Evolutionary conservation across 768 basidiomycete genomes (phyloP), one percentile per base, ranked within the genome.

Genomic region (Glaciozyma antarctica): DNA sequence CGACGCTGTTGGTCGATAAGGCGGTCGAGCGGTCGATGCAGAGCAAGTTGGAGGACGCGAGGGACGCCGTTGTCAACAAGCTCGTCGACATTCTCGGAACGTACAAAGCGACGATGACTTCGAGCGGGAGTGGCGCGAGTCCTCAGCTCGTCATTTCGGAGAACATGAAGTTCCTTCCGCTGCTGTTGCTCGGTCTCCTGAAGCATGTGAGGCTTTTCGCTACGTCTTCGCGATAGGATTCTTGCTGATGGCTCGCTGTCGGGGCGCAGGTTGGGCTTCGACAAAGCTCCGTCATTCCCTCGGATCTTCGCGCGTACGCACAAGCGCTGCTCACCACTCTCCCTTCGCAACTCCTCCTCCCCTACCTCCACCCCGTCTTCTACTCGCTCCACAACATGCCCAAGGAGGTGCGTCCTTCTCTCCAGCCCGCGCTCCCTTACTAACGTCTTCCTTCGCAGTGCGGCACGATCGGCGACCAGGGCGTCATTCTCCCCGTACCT

Each of bases 371-470:
- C 78, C 93, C 95, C 5, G 83, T 83, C 21, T 95, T 99, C 81
- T 98, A 94, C 78, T 88, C 91, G 6, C 78, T 99, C 66, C 94
- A 98, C 79, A 92, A 86, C 75, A 99, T 99, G 95, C 83, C 87
- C 17, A 84, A 87, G 26, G 90, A 95, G 79, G 90, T 90, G 66
- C 66, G 81, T 72, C 41, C 21, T 34, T 45, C 57, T 34, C 64
- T 24, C 44, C 62, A 26, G 9, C 43, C 34, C 4, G 30, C 13
- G 43, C 51, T 22, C 15, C 17, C 52, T 54, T 19, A 51, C 44
- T n/a, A 17, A 19, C 32, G 24, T 19, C 55, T 12, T 26, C 21
- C 15, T 21, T 2, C n/a, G 26, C 72, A 94, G 86, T 88, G 87
- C 70, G 95, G 95, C 52, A 91, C 88, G 16, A 84, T 95, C 66